Evolutionary conservation across 768 basidiomycete species (phyloP).

Genomic region (Clavulina sp.): DNA sequence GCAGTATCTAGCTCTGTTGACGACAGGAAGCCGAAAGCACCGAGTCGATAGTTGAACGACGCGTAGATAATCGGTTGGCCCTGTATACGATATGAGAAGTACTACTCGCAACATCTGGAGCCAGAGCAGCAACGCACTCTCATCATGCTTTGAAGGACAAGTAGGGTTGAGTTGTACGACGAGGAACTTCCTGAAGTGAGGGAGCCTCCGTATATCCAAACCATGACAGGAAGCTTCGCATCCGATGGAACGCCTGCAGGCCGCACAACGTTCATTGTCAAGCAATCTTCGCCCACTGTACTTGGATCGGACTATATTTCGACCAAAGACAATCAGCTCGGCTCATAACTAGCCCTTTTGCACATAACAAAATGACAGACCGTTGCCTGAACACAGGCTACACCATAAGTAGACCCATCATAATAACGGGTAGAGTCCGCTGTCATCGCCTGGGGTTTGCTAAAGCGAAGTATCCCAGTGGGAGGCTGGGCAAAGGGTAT

Average conservation of each 20-base stretch:
- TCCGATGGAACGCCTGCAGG: neutral
- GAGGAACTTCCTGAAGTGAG: constrained; percentile 6
- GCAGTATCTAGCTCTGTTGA: neutral
- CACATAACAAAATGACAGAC: too few species aligned
- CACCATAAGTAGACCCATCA: too few species aligned
- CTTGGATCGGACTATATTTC: too few species aligned
- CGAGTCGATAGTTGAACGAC: constrained; percentile 1
- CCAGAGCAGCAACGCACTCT: neutral
- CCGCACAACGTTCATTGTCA: neutral
- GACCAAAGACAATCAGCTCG: too few species aligned
- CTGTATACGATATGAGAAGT: too few species aligned
- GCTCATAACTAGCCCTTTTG: too few species aligned
- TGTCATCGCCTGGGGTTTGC: too few species aligned
- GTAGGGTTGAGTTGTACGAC: constrained; percentile 19
- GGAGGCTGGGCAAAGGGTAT: too few species aligned
- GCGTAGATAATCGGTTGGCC: neutral
- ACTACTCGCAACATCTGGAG: too few species aligned
- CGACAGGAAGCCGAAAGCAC: neutral
- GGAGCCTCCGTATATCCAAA: neutral
- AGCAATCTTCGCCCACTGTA: constrained; percentile 3
- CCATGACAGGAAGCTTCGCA: neutral
- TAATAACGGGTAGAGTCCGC: too few species aligned
- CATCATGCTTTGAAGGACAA: neutral
- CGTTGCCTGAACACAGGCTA: too few species aligned
- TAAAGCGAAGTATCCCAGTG: too few species aligned